These are phyloP conservation scores for Hordeum marinum DNA, from an alignment of 176 grass and related monocot genomes.

Conservation along the genomic window DNA sequence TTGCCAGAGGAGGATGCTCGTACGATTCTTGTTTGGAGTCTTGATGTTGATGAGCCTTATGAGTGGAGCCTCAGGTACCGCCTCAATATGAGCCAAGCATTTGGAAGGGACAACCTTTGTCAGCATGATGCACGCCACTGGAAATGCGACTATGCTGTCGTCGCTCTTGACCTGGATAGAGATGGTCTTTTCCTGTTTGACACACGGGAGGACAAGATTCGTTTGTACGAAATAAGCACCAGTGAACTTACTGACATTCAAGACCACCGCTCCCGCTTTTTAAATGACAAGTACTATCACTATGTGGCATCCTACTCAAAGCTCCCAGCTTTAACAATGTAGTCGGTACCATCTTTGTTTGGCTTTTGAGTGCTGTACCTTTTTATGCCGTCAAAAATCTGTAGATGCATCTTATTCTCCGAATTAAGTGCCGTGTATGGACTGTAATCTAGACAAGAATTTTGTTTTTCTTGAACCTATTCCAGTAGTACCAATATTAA, in stretches of 20 bases:
- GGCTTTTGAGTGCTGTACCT: background rate
- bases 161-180: conserved; percentile 14
- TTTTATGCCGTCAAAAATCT: background rate
- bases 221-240: conserved; percentile 20
- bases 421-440: background rate
- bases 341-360: background rate
- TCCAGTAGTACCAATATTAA: background rate
- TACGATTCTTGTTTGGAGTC: conserved; percentile 17
- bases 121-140: background rate
- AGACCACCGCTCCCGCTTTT: background rate
- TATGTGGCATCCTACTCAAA: conserved; percentile 32
- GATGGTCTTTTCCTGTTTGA: background rate
- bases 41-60: background rate
- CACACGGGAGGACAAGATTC: background rate
- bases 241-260: conserved; percentile 19
- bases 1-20: background rate
- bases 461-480: background rate
- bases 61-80: conserved; percentile 3
- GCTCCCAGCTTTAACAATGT: background rate
- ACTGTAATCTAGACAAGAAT: background rate
- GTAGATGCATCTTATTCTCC: background rate
- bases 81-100: conserved; percentile 12
- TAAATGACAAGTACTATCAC: background rate
- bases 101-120: conserved; percentile 14
- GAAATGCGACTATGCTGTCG: conserved; percentile 10